Evolutionary conservation across 176 grass and related monocot genomes (phyloP), one percentile per base, ranked within the genome.

Genomic region (Musa schizocarpa): DNA sequence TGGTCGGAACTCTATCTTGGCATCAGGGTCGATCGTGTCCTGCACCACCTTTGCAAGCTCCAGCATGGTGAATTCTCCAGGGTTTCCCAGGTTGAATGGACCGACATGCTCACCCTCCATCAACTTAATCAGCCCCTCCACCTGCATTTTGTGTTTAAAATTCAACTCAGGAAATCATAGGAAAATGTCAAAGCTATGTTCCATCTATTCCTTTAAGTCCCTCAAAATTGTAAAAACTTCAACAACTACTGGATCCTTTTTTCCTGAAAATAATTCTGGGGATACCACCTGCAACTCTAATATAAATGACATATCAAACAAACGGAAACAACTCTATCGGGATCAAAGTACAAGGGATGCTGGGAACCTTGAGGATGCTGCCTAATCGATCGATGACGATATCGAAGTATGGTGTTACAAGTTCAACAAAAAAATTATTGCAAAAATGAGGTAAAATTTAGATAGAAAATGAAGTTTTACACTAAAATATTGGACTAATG

Each of bases 11-110:
- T 92, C 89, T 48, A 96, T 87, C 26, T 82, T 85, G 11, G 87
- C 85, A 71, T 80, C 79, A 16, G 92, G 82, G 59, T 96, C 92
- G 34, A 96, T 89, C 48, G 83, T 83, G 83, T 92, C 76, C 77
- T 92, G 54, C 54, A 96, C 77, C 27, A 92, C 92, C 82, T 92
- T 75, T 74, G 92, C 92, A 77, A 96, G 84, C 75, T 96, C 89
- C 80, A 89, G 76, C 92, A 96, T 96, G 72, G 89, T 96, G 77
- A 96, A 96, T 50, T 96, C 92, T 78, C 92, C 92, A 82, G 92
- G 92, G 72, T 96, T 96, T 63, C 89, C 92, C 71, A 96, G 65
- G 59, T 96, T 96, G 78, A 92, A 92, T 53, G 92, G 92, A n/a
- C 92, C 89, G 20, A 89, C 89, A 77, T 96, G 87, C 71, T 89